Evolutionary conservation across 495 filamentous ascomycete genomes (phyloP).

Genomic region (Xylaria telfairii): DNA sequence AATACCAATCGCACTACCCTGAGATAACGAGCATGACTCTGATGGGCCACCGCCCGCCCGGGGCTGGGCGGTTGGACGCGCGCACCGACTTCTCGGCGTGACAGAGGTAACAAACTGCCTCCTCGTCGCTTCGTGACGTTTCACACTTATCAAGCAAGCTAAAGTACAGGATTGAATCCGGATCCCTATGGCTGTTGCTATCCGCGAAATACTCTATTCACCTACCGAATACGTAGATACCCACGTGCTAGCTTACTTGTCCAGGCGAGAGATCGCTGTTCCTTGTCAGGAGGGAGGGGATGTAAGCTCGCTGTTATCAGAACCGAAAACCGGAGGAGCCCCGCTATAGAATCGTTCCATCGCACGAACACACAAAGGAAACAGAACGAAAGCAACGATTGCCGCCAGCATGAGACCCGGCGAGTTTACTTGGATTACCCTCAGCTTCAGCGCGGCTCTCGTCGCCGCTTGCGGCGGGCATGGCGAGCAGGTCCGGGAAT

Average conservation of each 20-base stretch:
- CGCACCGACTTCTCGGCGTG: not conserved
- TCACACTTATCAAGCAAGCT: not conserved
- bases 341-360: not conserved
- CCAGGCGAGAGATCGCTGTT: not conserved
- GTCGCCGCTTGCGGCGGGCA: conserved; percentile 36
- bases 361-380: not conserved
- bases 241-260: conserved; percentile 1
- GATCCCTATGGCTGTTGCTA: conserved; percentile 1
- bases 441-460: conserved; percentile 32
- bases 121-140: not conserved
- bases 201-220: not conserved
- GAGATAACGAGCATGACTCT: not conserved
- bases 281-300: not conserved
- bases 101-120: not conserved
- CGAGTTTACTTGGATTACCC: conserved; percentile 26
- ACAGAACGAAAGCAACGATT: not conserved
- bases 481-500: conserved; percentile 38
- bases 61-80: not conserved
- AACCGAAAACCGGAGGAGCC: conserved; percentile 15
- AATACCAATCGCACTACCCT: not conserved
- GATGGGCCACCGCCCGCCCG: not conserved
- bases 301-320: not conserved
- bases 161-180: too few species aligned
- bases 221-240: not conserved
- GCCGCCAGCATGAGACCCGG: conserved; percentile 29